Evolutionary conservation across 1,284 basidiomycete species (phyloP).

Genomic region (Testicularia cyperi): DNA sequence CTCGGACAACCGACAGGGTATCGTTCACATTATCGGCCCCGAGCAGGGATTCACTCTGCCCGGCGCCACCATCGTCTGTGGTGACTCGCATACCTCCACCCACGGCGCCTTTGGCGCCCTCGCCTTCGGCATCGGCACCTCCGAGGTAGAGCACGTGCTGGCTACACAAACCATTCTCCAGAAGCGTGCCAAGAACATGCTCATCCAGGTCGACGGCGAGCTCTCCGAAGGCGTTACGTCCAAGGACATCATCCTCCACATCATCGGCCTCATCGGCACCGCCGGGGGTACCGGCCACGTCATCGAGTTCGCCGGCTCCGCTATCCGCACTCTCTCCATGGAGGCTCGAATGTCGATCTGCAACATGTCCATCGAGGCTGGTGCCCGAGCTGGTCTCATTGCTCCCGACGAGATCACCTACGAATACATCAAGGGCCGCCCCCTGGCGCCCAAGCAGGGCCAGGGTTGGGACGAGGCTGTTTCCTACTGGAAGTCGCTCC

Average conservation of each 20-base stretch:
- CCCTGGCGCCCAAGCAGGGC: constrained; percentile 53
- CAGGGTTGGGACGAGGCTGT: constrained; percentile 53
- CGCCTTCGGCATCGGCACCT: constrained; percentile 59
- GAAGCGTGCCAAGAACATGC: constrained; percentile 58
- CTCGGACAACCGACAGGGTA: constrained; percentile 56
- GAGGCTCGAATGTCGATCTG: constrained; percentile 59
- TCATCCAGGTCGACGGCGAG: constrained; percentile 57
- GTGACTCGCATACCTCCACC: constrained; percentile 59
- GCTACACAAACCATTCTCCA: constrained; percentile 58
- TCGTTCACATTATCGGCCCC: constrained; percentile 59
- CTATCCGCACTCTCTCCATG: constrained; percentile 55
- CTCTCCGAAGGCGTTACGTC: constrained; percentile 55
- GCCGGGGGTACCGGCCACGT: constrained; percentile 58
- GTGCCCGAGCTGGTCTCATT: constrained; percentile 59
- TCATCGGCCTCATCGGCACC: constrained; percentile 58
- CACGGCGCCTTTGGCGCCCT: constrained; percentile 59
- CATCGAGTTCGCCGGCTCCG: constrained; percentile 56
- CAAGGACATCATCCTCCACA: constrained; percentile 58
- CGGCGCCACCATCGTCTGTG: constrained; percentile 57
- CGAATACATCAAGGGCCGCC: constrained; percentile 57
- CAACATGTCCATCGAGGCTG: constrained; percentile 60
- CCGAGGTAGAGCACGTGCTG: constrained; percentile 59
- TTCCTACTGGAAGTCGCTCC: constrained; percentile 55
- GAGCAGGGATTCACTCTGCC: constrained; percentile 59
- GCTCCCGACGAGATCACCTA: constrained; percentile 57